These are phyloP conservation scores for Pestalotiopsis sp. DNA, from an alignment of 2,329 filamentous ascomycete genomes.

Conservation along the genomic window DNA sequence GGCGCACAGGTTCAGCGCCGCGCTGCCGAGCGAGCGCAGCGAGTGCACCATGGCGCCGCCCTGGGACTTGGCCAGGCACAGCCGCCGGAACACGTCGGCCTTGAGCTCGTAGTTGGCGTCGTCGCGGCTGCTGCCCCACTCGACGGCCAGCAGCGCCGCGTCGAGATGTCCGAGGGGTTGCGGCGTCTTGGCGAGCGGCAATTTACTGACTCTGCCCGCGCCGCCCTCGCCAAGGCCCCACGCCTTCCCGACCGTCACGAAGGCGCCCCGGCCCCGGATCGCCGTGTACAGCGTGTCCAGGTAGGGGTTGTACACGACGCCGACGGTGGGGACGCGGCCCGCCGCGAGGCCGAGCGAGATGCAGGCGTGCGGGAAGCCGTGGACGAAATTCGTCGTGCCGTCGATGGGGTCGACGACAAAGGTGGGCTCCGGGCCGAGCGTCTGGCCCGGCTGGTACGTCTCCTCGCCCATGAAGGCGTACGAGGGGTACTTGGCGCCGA, in stretches of 20 bases:
- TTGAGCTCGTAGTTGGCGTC: conserved; percentile 75
- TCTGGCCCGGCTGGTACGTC: conserved; percentile 69
- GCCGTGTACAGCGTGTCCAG: conserved; percentile 70
- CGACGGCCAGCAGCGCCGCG: conserved; percentile 66
- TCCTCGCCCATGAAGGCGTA: conserved; percentile 75
- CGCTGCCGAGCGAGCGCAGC: conserved; percentile 70
- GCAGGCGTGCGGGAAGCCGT: conserved; percentile 73
- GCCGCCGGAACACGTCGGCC: conserved; percentile 63
- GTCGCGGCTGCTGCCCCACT: conserved; percentile 72
- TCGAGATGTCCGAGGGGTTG: conserved; percentile 63
- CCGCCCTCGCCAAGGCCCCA: conserved; percentile 39
- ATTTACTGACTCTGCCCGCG: conserved; percentile 35
- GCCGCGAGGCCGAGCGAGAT: conserved; percentile 76
- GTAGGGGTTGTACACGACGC: conserved; percentile 82
- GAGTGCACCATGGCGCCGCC: conserved; percentile 79
- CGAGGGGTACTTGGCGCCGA: conserved; percentile 54
- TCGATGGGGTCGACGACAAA: conserved; percentile 85
- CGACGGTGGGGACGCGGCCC: conserved; percentile 62
- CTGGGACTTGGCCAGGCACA: conserved; percentile 58
- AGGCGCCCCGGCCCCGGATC: conserved; percentile 69
- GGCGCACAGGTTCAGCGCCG: conserved; percentile 74
- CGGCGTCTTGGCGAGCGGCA: conserved; percentile 52
- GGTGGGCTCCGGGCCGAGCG: conserved; percentile 67
- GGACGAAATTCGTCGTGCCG: conserved; percentile 81
- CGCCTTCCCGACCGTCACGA: conserved; percentile 47